Conservation (phyloP, 495 filamentous ascomycete species). For the Hypoxylon fuscum region DNA sequence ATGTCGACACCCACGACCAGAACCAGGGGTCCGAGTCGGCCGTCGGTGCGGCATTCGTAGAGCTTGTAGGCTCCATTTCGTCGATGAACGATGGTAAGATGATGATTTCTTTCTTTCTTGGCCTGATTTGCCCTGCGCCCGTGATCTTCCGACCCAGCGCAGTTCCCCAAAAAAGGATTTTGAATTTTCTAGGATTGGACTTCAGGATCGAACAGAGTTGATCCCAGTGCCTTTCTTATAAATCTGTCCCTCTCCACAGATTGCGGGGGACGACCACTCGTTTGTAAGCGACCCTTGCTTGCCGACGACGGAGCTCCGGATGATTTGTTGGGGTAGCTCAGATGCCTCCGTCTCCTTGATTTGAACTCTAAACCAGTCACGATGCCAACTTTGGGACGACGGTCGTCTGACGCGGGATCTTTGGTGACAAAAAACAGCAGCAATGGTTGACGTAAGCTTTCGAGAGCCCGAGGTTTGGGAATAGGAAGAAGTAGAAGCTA, state of each 20-base stretch:
- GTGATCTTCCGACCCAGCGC: background rate
- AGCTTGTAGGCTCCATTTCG: constrained; percentile 26
- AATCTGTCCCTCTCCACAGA: constrained; percentile 1
- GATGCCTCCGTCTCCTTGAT: constrained; percentile 2
- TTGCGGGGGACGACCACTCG: background rate
- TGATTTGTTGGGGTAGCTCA: background rate
- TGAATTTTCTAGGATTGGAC: background rate
- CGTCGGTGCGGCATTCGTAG: constrained; percentile 17
- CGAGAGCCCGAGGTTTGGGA: background rate
- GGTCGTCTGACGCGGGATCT: background rate
- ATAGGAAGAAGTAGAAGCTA: background rate
- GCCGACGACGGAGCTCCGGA: constrained; percentile 24
- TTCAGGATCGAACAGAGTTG: background rate
- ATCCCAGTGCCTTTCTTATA: constrained; percentile 5
- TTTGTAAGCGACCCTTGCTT: constrained; percentile 1
- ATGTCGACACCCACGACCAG: constrained; percentile 36
- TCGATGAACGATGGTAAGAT: background rate
- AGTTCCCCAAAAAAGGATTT: constrained; percentile 1
- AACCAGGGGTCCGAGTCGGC: constrained; percentile 34
- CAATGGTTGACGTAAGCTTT: background rate
- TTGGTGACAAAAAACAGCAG: background rate
- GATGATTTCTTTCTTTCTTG: background rate
- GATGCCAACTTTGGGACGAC: background rate
- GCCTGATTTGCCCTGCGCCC: background rate
- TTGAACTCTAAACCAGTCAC: too few species aligned